A percentile compares a stretch with the other conserved stretches of the same genome.
These are phyloP conservation scores for Catunica adiposa DNA, from an alignment of 2,329 filamentous ascomycete genomes.

Conservation along the genomic window DNA sequence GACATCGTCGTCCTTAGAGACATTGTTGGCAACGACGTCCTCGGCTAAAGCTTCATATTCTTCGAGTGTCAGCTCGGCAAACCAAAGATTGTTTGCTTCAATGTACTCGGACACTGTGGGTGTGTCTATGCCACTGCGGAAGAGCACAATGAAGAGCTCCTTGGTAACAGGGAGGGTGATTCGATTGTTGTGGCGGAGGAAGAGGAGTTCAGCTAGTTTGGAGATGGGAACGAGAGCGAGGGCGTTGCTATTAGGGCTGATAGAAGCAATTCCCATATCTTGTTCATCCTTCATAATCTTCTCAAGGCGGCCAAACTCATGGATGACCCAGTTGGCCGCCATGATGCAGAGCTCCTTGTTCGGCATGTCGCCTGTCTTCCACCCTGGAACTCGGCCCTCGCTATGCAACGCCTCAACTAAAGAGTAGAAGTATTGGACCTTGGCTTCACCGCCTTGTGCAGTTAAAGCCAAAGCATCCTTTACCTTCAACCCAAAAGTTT, in stretches of 20 bases:
- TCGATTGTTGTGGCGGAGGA: constrained; percentile 29
- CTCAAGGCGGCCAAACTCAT: constrained; percentile 56
- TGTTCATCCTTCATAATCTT: constrained; percentile 26
- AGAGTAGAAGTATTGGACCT: constrained; percentile 66
- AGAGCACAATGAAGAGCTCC: constrained; percentile 26
- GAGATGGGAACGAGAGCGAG: constrained; percentile 29
- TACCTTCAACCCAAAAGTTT: constrained; percentile 48
- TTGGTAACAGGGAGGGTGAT: constrained; percentile 42
- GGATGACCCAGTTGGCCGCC: constrained; percentile 51
- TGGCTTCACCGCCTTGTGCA: constrained; percentile 57
- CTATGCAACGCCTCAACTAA: constrained; percentile 35
- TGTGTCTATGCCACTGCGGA: constrained; percentile 26
- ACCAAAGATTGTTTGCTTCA: constrained; percentile 35
- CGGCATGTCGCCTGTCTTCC: constrained; percentile 2
- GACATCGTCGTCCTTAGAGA: constrained; percentile 26
- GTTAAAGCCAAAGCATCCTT: constrained; percentile 76
- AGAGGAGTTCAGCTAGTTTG: constrained; percentile 35
- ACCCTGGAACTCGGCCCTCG: constrained; percentile 16
- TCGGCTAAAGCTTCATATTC: constrained; percentile 35
- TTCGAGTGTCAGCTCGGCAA: constrained; percentile 29
- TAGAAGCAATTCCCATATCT: background rate
- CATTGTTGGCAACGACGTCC: constrained; percentile 26
- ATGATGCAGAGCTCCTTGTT: constrained; percentile 28
- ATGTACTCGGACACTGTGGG: constrained; percentile 34
- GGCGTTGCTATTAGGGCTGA: constrained; percentile 16